phyloP scores from a whole-genome alignment of 768 basidiomycete genomes.

The Trametes coccinea region DNA sequence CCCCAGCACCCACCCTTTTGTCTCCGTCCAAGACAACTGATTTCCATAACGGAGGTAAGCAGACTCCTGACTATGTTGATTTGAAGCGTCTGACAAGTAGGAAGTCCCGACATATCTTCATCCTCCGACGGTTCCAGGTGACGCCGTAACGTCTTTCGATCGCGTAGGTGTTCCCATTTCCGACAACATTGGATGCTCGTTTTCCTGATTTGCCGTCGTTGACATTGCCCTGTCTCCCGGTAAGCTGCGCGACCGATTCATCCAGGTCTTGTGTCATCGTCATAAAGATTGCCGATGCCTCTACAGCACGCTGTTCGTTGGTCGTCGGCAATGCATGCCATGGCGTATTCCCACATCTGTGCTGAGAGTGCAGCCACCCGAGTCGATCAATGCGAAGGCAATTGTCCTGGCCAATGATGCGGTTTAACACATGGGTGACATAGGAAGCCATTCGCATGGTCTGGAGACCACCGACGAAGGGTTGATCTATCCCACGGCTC shows the following conservation, averaged over 20 bases:
- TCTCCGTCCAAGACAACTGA: not conserved
- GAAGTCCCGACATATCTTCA: constrained; percentile 12
- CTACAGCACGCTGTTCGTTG: constrained; percentile 9
- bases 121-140: not conserved
- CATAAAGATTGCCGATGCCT: constrained; percentile 14
- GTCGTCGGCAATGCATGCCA: too few species aligned
- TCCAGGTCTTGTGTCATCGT: not conserved
- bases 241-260: not conserved
- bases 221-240: constrained; percentile 21
- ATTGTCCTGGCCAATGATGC: constrained; percentile 9
- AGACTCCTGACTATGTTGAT: not conserved
- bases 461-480: constrained; percentile 18
- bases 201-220: constrained; percentile 13
- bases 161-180: not conserved
- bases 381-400: constrained; percentile 12
- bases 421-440: constrained; percentile 12
- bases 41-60: constrained; percentile 18
- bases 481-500: constrained; percentile 17
- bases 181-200: not conserved
- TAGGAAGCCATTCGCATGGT: constrained; percentile 18
- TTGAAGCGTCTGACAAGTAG: not conserved
- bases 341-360: constrained; percentile 10
- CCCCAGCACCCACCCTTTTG: not conserved
- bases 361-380: constrained; percentile 17
- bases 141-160: constrained; percentile 16